Evolutionary conservation across 2,329 filamentous ascomycete species (phyloP).

Genomic region (Penicillium brasilianum): DNA sequence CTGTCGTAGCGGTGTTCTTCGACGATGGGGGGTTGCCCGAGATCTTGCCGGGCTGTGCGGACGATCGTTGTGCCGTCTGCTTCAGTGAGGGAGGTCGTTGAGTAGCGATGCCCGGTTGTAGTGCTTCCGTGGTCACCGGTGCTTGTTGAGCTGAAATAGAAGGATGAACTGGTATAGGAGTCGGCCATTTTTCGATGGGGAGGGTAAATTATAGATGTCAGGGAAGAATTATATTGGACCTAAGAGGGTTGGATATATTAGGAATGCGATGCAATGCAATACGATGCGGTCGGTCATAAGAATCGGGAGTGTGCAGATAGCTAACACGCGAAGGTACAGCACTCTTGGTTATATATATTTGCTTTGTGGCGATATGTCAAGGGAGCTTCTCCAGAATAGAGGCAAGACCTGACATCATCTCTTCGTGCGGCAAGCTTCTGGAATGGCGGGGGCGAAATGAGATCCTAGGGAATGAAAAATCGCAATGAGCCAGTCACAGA

Average conservation of each 20-base stretch:
- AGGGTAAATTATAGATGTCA: background rate
- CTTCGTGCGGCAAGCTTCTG: background rate
- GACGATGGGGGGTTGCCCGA: constrained; percentile 40
- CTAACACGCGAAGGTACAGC: too few relatives aligned
- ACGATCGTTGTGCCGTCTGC: constrained; percentile 40
- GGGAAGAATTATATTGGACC: background rate
- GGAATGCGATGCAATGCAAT: background rate
- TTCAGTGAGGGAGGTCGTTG: constrained; percentile 39
- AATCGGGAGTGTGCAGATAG: background rate
- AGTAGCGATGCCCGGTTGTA: constrained; percentile 40
- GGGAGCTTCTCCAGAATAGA: background rate
- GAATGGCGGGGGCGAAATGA: background rate
- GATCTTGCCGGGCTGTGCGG: constrained; percentile 41
- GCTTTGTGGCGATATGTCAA: background rate
- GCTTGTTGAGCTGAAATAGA: constrained; percentile 40
- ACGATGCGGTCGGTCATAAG: background rate
- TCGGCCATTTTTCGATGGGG: constrained; percentile 28
- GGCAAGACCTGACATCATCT: constrained; percentile 2
- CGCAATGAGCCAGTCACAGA: background rate
- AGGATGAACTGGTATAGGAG: constrained; percentile 40
- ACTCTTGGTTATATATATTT: background rate
- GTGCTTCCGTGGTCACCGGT: constrained; percentile 34
- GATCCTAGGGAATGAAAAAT: background rate
- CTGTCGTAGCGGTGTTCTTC: constrained; percentile 43
- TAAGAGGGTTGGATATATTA: background rate